Evolutionary conservation across 371 early-diverging fungal species (phyloP), one percentile per base, ranked within the genome.

Genomic region (Mortierella sp.): DNA sequence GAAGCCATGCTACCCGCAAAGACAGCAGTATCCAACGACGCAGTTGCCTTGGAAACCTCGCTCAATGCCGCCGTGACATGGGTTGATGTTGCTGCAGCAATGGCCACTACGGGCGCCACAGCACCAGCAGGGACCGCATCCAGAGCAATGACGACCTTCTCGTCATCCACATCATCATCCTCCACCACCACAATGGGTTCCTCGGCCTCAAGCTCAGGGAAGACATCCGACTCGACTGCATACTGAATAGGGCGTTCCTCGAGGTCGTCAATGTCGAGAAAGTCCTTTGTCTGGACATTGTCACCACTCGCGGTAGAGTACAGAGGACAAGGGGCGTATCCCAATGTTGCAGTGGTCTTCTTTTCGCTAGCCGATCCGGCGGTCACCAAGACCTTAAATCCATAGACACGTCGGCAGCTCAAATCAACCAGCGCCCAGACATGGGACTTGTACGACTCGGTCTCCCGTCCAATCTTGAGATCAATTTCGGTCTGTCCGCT

Each of bases 371-470:
- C 34, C 0, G 67, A 26, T 46, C 82, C 82, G 26, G 55, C 51
- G 0, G 64, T 74, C 69, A 85, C 24, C 13, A 80, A 54, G 16
- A 81, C 34, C 72, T 85, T 85, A 75, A 85, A 81, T 10, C 71
- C 87, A 72, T 86, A 86, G 40, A 86, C 80, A 3, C 82, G 77
- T 19, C 82, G 72, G 61, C 87, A 86, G 37, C 70, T 80, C 71
- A 79, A 40, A 51, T 86, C 87, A 14, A 86, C 59, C 57, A 86
- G 72, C 9, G 87, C 87, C 82, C 82, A 86, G 54, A 51, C 78
- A 50, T 75, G 59, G 80, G 80, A 80, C 34, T 81, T 81, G 76
- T 77, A 46, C 0, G 71, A 26, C 0, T 61, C 82, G 24, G 43
- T 5, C 26, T 82, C 82, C 3, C 73, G 80, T 44, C 80, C 78